Base-by-base conservation (phyloP, 306 rosid species). In the Trichosanthes truncata region DNA sequence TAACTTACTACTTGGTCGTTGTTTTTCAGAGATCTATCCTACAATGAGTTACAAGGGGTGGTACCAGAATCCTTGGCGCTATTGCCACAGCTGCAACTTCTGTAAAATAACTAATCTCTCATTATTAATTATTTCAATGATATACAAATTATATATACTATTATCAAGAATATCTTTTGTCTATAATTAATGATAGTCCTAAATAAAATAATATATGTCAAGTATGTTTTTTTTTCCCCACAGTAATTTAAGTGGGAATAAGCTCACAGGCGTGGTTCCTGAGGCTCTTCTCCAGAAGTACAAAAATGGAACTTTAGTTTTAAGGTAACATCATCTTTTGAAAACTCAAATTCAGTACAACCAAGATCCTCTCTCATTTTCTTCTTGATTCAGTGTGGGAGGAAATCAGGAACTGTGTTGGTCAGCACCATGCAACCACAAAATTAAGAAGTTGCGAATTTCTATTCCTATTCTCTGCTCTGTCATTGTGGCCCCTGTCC, bases 21-120 rank as follows among this genome's bases (percentile, higher is more conserved):
- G 33, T 36, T 36, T 25, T n/a, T 36, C 51, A 67, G 74, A 67
- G 49, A 67, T 38, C 31, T 67, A 36, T 67, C 74, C 13, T 0
- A 40, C 17, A 73, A 88, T 68, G 83, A 84, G 4, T 81, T 88
- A 23, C 68, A 77, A 4, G 88, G 92, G 13, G 21, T 57, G 25
- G 11, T 84, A 6, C 92, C 87, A 1, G 71, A 74, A 6, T 80
- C 23, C 63, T 59, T 89, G 15, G 84, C 83, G 41, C 26, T 31
- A 51, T 25, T 86, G 7, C 15, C 60, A 3, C 59, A 53, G 0
- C 72, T 88, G 33, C 79, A 79, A 6, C 1, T 33, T 12, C 77
- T 89, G 87, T 49, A 49, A 49, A 49, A 49, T 49, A 49, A 49
- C 14, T 15, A n/a, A n/a, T n/a, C 18, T 48, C 53, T 48, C 53